phyloP scores from a whole-genome alignment of 768 basidiomycete genomes.

The Trametes cingulata region DNA sequence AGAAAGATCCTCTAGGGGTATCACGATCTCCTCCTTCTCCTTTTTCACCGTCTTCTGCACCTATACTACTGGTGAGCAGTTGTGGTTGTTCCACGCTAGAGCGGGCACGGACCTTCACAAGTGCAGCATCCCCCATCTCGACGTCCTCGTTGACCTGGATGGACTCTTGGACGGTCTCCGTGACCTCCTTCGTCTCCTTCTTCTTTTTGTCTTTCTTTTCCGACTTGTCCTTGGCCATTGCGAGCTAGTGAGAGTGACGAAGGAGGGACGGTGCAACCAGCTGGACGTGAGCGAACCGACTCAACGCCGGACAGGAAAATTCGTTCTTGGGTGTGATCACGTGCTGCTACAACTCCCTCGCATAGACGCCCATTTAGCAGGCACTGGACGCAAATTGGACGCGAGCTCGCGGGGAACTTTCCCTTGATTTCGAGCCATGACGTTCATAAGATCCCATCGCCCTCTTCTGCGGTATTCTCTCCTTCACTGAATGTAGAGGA shows the following conservation, averaged over 20 bases:
- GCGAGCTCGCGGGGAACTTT: too few species aligned
- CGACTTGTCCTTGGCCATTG: slow-evolving; percentile 72
- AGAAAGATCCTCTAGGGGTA: slow-evolving; percentile 80
- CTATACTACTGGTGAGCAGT: slow-evolving; percentile 29
- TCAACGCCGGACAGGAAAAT: slow-evolving; percentile 1
- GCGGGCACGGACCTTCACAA: slow-evolving; percentile 35
- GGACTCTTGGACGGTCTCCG: slow-evolving; percentile 27
- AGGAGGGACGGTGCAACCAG: neutral
- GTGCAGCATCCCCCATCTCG: slow-evolving; percentile 43
- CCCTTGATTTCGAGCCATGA: too few species aligned
- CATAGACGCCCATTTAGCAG: neutral
- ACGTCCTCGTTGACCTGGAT: slow-evolving; percentile 45
- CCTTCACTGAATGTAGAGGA: too few species aligned
- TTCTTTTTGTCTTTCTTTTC: slow-evolving; percentile 77
- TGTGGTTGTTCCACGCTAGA: neutral
- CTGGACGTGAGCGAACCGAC: neutral
- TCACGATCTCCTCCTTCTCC: slow-evolving; percentile 63
- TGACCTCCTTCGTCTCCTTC: slow-evolving; percentile 43
- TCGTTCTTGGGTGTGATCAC: slow-evolving; percentile 2
- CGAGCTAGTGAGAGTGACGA: neutral
- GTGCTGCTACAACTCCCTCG: neutral
- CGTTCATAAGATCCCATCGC: too few species aligned
- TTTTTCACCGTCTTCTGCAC: slow-evolving; percentile 62
- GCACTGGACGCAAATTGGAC: neutral
- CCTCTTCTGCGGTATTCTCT: too few species aligned